A percentile compares a stretch with the other conserved stretches of the same genome.
phyloP scores from a whole-genome alignment of 1,139 yeast species.

The Debaryomyces robertsiae region DNA sequence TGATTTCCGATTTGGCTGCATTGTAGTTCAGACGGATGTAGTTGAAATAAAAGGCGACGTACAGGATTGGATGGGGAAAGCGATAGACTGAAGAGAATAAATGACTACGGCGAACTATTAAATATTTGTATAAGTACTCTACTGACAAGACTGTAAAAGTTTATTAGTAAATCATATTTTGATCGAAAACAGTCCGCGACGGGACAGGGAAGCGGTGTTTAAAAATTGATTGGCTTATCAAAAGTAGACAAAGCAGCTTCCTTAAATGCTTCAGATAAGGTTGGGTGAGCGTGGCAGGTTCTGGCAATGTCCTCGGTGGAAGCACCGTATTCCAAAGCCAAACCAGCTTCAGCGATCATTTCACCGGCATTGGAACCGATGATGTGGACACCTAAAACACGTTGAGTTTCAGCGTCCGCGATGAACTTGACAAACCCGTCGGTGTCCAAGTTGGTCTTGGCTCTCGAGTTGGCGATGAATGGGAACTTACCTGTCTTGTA shows the following conservation, averaged over 20 bases:
- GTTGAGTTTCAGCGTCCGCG: conserved; percentile 96
- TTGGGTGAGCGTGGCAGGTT: conserved; percentile 98
- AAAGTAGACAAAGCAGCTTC: conserved; percentile 96
- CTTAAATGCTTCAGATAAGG: conserved; percentile 95
- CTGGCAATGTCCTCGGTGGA: conserved; percentile 97
- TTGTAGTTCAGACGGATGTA: too few species aligned
- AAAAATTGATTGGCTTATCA: conserved; percentile 86
- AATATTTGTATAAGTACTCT: too few species aligned
- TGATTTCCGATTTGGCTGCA: background rate
- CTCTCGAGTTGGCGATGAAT: conserved; percentile 98
- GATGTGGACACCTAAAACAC: conserved; percentile 95
- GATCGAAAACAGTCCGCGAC: background rate
- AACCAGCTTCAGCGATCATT: conserved; percentile 98
- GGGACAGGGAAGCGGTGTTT: conserved; percentile 19
- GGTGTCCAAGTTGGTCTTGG: conserved; percentile 95
- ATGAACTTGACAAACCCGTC: conserved; percentile 96
- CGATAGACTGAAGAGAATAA: background rate
- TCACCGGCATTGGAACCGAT: conserved; percentile 99
- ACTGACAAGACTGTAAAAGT: background rate
- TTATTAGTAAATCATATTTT: conserved; percentile 4
- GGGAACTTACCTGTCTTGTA: conserved; percentile 98
- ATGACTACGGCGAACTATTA: background rate
- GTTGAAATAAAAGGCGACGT: too few species aligned
- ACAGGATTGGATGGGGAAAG: background rate
- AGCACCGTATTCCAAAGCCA: conserved; percentile 98